Conservation (phyloP, 2,329 filamentous ascomycete genomes). For the Fusarium neocosmosporiellum region DNA sequence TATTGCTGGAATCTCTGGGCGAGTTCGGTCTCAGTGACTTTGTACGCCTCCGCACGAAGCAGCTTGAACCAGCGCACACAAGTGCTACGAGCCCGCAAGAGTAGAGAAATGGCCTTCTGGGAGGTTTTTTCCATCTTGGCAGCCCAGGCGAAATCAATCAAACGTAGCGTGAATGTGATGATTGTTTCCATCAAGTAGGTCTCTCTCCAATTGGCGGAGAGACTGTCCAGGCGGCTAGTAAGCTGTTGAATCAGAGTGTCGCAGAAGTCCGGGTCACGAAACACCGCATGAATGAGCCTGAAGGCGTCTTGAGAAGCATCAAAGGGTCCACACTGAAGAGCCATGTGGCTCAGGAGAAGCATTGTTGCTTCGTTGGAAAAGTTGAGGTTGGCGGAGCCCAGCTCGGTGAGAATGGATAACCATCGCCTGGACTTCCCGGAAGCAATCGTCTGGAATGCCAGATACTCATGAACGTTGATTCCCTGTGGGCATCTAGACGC, state of each 20-base stretch:
- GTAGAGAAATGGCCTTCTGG: constrained; percentile 5
- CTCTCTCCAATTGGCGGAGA: constrained; percentile 71
- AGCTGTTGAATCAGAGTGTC: constrained; percentile 60
- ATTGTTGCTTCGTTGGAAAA: constrained; percentile 67
- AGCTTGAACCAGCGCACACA: constrained; percentile 61
- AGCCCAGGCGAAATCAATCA: constrained; percentile 34
- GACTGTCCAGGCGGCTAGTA: constrained; percentile 52
- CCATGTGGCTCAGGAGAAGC: constrained; percentile 62
- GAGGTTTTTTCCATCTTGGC: neutral
- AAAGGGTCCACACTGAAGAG: constrained; percentile 64
- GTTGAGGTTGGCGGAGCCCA: constrained; percentile 67
- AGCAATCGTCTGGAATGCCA: constrained; percentile 61
- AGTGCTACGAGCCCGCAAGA: constrained; percentile 42
- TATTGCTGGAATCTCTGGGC: constrained; percentile 54
- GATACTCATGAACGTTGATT: constrained; percentile 63
- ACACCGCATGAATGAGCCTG: constrained; percentile 60
- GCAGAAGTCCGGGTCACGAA: constrained; percentile 64
- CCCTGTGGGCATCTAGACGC: constrained; percentile 61
- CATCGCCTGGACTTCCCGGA: constrained; percentile 61
- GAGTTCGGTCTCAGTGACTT: constrained; percentile 50
- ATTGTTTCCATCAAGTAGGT: constrained; percentile 67
- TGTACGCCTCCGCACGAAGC: constrained; percentile 59
- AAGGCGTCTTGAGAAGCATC: constrained; percentile 39
- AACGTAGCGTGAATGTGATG: constrained; percentile 62
- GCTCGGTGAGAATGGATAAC: constrained; percentile 60